Conservation (phyloP, 257 asterid species). For the Cruciata laevipes region DNA sequence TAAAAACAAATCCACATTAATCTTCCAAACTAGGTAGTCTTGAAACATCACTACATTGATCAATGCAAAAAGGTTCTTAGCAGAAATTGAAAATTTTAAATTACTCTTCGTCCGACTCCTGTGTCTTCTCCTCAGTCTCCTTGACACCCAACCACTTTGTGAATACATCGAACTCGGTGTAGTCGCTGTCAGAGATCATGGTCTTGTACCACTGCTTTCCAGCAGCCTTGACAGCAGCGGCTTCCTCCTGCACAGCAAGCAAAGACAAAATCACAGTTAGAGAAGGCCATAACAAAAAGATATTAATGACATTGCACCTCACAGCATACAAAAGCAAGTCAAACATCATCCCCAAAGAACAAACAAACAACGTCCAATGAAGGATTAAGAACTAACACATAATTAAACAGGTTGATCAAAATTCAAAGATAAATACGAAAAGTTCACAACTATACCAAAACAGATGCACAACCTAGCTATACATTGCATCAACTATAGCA, state of each 20-base stretch:
- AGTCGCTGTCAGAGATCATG: slow-evolving; percentile 77
- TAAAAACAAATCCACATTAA: neutral
- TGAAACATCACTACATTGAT: neutral
- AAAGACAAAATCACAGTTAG: neutral
- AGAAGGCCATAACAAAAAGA: neutral
- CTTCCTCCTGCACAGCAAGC: slow-evolving; percentile 56
- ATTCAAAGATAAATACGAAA: too few relatives aligned
- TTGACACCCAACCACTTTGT: slow-evolving; percentile 76
- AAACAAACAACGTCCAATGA: neutral
- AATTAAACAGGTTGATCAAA: too few relatives aligned
- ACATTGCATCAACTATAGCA: too few relatives aligned
- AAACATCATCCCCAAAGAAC: neutral
- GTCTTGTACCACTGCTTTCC: slow-evolving; percentile 78
- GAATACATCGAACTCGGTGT: slow-evolving; percentile 75
- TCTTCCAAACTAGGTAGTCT: slow-evolving; percentile 18
- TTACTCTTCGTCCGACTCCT: slow-evolving; percentile 11
- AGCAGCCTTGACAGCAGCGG: slow-evolving; percentile 52
- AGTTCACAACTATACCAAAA: too few relatives aligned
- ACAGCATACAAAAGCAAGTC: neutral
- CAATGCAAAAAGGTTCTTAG: slow-evolving; percentile 15
- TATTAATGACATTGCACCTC: neutral
- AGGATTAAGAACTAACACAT: neutral
- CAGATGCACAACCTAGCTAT: too few relatives aligned
- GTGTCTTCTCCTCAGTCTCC: too few relatives aligned
- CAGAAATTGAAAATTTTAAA: neutral